Conservation (phyloP, 2,329 filamentous ascomycete genomes). For the Sphaceloma murrayae region DNA sequence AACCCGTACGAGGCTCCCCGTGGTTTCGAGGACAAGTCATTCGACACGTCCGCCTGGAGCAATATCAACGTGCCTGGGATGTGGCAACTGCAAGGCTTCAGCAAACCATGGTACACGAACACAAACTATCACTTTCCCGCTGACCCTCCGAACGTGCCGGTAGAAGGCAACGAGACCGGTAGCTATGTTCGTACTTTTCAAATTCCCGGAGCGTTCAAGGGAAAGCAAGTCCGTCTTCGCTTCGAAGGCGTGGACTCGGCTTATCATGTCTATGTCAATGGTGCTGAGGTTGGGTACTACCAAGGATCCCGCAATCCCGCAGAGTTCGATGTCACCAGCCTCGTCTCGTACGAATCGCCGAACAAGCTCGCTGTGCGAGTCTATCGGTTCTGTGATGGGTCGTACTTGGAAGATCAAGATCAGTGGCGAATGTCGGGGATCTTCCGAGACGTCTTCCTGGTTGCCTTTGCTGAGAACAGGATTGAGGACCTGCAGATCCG, state of each 20-base stretch:
- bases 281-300: conserved; percentile 53
- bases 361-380: conserved; percentile 53
- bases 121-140: conserved; percentile 57
- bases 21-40: conserved; percentile 28
- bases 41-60: conserved; percentile 37
- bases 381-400: conserved; percentile 60
- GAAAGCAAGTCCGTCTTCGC: conserved; percentile 49
- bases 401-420: conserved; percentile 56
- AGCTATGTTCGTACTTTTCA: conserved; percentile 50
- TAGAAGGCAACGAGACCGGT: conserved; percentile 52
- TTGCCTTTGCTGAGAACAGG: conserved; percentile 45
- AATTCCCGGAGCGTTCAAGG: conserved; percentile 39
- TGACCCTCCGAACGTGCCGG: conserved; percentile 52
- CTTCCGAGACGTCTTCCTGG: conserved; percentile 55
- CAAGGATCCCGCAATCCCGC: conserved; percentile 59
- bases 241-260: conserved; percentile 66
- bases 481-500: conserved; percentile 53
- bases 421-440: conserved; percentile 38
- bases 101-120: conserved; percentile 60
- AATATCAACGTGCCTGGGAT: conserved; percentile 49
- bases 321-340: conserved; percentile 56
- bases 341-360: conserved; percentile 34
- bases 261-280: conserved; percentile 61
- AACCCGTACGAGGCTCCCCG: conserved; percentile 30
- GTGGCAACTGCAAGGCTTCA: conserved; percentile 64